Percentiles rank a stretch among this genome's conserved stretches.
Evolutionary conservation across 2,329 filamentous ascomycete species (phyloP).

Genomic region (Karstenula rhodostoma): DNA sequence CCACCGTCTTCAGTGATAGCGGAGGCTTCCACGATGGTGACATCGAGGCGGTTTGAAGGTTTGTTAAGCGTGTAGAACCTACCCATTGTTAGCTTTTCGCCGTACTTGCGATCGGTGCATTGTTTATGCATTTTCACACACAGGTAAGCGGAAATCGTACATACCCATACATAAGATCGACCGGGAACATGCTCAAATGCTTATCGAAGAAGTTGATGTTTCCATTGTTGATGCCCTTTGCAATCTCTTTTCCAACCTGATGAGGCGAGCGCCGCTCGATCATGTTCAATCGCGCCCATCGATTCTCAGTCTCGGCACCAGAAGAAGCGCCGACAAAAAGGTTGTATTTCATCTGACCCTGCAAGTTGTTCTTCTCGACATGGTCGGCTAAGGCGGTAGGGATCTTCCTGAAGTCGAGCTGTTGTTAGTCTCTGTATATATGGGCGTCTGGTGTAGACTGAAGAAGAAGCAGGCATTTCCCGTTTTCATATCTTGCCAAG

Average conservation of each 20-base stretch:
- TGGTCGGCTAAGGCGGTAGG: constrained; percentile 86
- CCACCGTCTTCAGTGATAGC: constrained; percentile 89
- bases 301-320: constrained; percentile 88
- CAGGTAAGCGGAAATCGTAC: constrained; percentile 31
- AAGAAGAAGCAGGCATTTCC: no score
- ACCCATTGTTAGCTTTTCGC: constrained; percentile 45
- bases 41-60: constrained; percentile 76
- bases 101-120: background rate
- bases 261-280: constrained; percentile 85
- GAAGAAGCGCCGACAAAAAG: constrained; percentile 91
- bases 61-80: constrained; percentile 86
- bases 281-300: constrained; percentile 91
- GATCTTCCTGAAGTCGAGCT: constrained; percentile 68
- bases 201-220: constrained; percentile 94
- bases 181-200: constrained; percentile 90
- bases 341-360: constrained; percentile 85
- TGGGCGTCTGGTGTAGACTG: no score
- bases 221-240: constrained; percentile 88
- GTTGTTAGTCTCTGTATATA: constrained; percentile 15
- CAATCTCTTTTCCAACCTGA: constrained; percentile 89
- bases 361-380: constrained; percentile 84
- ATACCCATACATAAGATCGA: constrained; percentile 77
- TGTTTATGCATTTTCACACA: background rate
- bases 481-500: background rate
- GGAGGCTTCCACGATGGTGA: constrained; percentile 84